Conservation (phyloP, 78 protist genomes). For the Capsaspora owczarzaki region DNA sequence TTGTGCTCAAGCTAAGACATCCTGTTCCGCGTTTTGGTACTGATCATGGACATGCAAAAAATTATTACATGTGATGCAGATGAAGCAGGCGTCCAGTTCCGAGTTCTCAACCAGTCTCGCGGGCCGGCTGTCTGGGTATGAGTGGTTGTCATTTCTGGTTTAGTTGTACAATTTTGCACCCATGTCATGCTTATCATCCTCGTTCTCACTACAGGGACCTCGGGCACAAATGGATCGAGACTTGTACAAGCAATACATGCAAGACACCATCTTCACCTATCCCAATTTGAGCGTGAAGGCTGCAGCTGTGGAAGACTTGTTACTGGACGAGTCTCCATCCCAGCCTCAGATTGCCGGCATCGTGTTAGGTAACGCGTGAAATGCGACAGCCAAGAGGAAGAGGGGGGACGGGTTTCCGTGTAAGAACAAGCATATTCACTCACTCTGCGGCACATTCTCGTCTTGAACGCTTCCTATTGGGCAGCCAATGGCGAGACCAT, state of each 20-base stretch:
- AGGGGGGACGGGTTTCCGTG: too few relatives aligned
- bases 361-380: too few relatives aligned
- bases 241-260: conserved; percentile 62
- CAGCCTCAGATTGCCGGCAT: background rate
- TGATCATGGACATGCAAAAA: background rate
- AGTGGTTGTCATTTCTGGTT: conserved; percentile 10
- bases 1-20: too few relatives aligned
- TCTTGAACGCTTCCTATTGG: too few relatives aligned
- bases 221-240: conserved; percentile 87
- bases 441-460: too few relatives aligned
- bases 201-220: conserved; percentile 57
- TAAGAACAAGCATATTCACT: too few relatives aligned
- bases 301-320: conserved; percentile 67
- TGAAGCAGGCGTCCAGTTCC: conserved; percentile 42
- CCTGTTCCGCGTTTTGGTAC: too few relatives aligned
- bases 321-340: conserved; percentile 24
- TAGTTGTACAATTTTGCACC: background rate
- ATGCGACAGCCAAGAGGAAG: too few relatives aligned
- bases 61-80: conserved; percentile 24
- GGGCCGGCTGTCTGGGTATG: conserved; percentile 82
- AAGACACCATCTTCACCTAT: conserved; percentile 1
- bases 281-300: conserved; percentile 45
- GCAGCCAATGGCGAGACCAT: conserved; percentile 9
- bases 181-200: background rate
- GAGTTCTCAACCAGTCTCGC: conserved; percentile 59